Evolutionary conservation across 257 asterid species (phyloP), one percentile per base, ranked within the genome.

Genomic region (Prunella vulgaris): DNA sequence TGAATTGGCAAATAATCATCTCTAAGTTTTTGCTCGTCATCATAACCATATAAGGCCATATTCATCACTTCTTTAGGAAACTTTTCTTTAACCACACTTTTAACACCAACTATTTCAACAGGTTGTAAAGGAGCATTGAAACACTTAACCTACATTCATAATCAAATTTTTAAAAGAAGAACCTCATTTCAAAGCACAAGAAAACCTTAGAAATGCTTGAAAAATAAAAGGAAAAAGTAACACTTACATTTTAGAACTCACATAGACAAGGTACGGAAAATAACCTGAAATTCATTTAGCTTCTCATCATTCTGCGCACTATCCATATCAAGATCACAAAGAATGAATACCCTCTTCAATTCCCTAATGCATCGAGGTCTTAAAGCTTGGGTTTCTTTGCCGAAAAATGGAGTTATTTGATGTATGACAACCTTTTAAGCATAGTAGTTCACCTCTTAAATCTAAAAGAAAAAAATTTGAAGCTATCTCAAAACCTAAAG

Each of bases 361-460:
- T 97, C 97, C 79, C 97, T 87, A 73, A 83, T 77, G 62, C 97
- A 94, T 33, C 89, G 87, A 53, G 99, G 99, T 88, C 80, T 87
- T 73, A 91, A 84, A 66, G 86, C 77, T 76, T 84, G 97, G 52
- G 91, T 78, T 79, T 87, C 99, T 74, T 86, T 95, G 84, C 91
- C 99, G 77, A 91, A 89, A 60, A 94, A 76, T 53, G 99, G 99
- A 54, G 97, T 88, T 6, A 91, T 87, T 37, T 97, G 99, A 83
- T 94, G 99, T 73, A 94, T 91, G 71, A 94, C 97, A n/a, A 97
- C 96, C 83, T 86, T 91, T 82, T 91, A 97, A 60, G 97, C 96
- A 71, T 80, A 87, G 80, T 89, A 94, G 72, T 91, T 89, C 61
- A 91, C 97, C 64, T 94, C 97, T 71, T 92, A 90, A 68, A 94